These are phyloP conservation scores for Loxodes magnus DNA, from an alignment of 73 alveolate genomes.

Conservation along the genomic window DNA sequence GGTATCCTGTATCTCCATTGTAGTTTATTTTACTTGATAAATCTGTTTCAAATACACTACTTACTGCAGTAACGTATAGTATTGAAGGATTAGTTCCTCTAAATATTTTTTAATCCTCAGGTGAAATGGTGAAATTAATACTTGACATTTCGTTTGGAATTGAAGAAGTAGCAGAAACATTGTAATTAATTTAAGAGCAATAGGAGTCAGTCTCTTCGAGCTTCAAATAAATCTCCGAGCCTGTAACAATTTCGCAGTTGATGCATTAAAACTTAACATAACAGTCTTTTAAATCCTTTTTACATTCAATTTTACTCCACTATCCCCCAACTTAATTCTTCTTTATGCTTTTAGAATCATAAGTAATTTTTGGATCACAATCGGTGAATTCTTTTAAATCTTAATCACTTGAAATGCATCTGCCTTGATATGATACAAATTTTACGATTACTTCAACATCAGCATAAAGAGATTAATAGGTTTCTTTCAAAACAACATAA, in stretches of 20 bases:
- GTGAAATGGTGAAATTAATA: neutral
- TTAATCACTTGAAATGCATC: too few species aligned
- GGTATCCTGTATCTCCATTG: neutral
- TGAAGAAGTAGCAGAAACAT: neutral
- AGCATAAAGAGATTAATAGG: neutral
- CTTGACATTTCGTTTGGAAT: neutral
- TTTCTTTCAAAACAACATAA: neutral
- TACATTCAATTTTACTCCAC: neutral
- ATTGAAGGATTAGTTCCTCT: neutral
- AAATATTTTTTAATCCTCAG: neutral
- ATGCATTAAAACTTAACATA: neutral
- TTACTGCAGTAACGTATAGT: neutral
- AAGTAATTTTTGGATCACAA: too few species aligned
- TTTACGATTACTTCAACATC: neutral
- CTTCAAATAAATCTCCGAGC: neutral
- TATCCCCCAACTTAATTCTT: neutral
- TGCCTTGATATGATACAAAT: neutral
- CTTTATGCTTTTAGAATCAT: neutral
- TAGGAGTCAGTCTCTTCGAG: neutral
- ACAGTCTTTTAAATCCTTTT: neutral
- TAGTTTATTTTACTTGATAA: neutral
- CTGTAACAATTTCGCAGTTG: neutral
- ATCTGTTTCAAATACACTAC: slow-evolving; percentile 1
- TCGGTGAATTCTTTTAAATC: too few species aligned
- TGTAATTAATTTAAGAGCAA: neutral